Evolutionary conservation across 1,139 yeast species (phyloP), one percentile per base, ranked within the genome.

Genomic region (Kodamaea derodonti): DNA sequence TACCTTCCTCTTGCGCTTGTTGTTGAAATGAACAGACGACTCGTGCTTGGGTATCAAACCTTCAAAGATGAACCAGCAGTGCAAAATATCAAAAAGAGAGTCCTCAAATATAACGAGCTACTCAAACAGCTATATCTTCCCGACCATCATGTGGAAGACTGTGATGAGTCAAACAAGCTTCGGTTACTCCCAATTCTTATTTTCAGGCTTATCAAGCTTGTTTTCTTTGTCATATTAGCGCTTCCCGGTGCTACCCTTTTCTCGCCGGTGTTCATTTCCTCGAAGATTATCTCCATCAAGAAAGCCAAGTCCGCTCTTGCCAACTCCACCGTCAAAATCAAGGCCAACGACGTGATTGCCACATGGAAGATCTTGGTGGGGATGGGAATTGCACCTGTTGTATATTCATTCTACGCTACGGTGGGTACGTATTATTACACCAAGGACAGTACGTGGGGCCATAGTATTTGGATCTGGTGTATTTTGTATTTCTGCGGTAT

Each of bases 301-400:
- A 69, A 68, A 46, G 72, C 72, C 20, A 52, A 56, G 30, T 59
- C 63, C 39, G 75, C 75, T 3, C 52, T 69, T 36, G 71, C 65
- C 3, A 62, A 59, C 4, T 64, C 71, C 9, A 58, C 62, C 14
- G 75, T 69, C 11, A 69, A 69, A 39, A 60, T 69, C 37, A 62
- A 65, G 42, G 75, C 74, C 13, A 62, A 56, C 15, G 75, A 69
- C 48, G 75, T 69, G 12, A 46, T 69, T 30, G 69, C 72, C 9
- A 65, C 73, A 3, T 69, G 98, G 98, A 92, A 92, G 58, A 80
- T 92, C 29, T 69, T 92, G 45, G 90, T 92, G 30, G 80, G 92
- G 24, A 74, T 92, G 77, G 95, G 92, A 6, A 66, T 86, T 39
- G 94, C 97, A 0, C 98, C 98, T 2, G 58, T 87, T 25, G 66